Conservation (phyloP, 2,329 filamentous ascomycete genomes). For the Talaromyces pinophilus region DNA sequence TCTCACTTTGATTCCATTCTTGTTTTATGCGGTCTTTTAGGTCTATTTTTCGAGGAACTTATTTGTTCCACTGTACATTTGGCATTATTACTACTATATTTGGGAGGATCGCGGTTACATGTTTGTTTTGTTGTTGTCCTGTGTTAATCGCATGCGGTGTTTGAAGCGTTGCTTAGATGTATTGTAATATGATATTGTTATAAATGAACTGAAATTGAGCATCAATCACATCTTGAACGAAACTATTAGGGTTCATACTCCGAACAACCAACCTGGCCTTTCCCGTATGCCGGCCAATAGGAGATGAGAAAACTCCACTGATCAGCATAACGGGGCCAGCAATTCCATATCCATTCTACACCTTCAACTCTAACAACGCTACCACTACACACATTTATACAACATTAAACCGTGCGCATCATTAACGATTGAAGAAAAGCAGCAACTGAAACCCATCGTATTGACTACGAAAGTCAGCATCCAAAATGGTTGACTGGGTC, state of each 20-base stretch:
- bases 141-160: background rate
- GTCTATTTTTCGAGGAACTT: background rate
- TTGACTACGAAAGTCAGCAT: background rate
- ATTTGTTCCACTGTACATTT: constrained; percentile 20
- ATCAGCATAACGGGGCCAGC: constrained; percentile 3
- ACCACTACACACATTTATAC: background rate
- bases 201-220: background rate
- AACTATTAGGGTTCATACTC: background rate
- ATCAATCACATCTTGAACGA: background rate
- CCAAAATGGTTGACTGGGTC: constrained; percentile 69
- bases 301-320: background rate
- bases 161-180: constrained; percentile 14
- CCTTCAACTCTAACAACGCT: background rate
- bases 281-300: constrained; percentile 18
- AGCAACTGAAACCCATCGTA: background rate
- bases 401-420: background rate
- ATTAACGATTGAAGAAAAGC: background rate
- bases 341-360: constrained; percentile 1
- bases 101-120: constrained; percentile 14
- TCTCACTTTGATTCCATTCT: constrained; percentile 16
- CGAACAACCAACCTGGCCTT: constrained; percentile 32
- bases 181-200: constrained; percentile 11
- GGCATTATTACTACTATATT: constrained; percentile 5
- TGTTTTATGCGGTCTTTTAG: constrained; percentile 15
- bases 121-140: constrained; percentile 14